These are phyloP conservation scores for Aspergillus brunneoviolaceus DNA, from an alignment of 2,329 filamentous ascomycete genomes.

Conservation along the genomic window DNA sequence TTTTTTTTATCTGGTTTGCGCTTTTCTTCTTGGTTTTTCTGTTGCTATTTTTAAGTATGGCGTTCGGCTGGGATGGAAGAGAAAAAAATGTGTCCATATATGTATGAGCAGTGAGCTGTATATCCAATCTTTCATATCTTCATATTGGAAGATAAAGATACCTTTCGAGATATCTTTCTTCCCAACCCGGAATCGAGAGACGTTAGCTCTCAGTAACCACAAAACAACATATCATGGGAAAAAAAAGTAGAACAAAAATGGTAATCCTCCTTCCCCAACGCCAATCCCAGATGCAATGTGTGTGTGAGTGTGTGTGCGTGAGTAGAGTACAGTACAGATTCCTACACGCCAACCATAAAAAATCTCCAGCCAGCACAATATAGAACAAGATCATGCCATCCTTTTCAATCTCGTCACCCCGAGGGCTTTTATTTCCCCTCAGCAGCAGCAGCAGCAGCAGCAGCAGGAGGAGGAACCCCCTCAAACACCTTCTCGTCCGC, in stretches of 20 bases:
- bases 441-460: neutral
- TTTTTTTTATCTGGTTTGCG: neutral
- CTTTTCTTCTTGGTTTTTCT: neutral
- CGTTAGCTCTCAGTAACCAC: too few relatives aligned
- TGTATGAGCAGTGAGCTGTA: neutral
- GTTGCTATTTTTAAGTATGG: constrained; percentile 24
- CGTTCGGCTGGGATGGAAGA: constrained; percentile 31
- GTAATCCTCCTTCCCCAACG: constrained; percentile 2
- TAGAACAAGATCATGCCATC: too few relatives aligned
- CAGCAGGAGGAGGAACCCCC: neutral
- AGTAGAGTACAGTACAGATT: neutral
- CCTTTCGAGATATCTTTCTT: neutral
- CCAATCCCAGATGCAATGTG: constrained; percentile 8
- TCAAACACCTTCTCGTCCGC: constrained; percentile 53
- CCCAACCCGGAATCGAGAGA: too few relatives aligned
- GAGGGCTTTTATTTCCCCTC: neutral
- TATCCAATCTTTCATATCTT: neutral
- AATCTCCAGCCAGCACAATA: too few relatives aligned
- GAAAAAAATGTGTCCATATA: constrained; percentile 21
- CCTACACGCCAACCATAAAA: neutral
- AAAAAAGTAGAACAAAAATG: neutral
- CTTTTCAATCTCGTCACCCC: neutral
- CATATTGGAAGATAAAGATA: neutral
- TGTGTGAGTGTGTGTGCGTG: neutral
- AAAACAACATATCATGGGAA: too few relatives aligned